phyloP scores from a whole-genome alignment of 176 grass and related monocot species.

The Ensete glaucum region DNA sequence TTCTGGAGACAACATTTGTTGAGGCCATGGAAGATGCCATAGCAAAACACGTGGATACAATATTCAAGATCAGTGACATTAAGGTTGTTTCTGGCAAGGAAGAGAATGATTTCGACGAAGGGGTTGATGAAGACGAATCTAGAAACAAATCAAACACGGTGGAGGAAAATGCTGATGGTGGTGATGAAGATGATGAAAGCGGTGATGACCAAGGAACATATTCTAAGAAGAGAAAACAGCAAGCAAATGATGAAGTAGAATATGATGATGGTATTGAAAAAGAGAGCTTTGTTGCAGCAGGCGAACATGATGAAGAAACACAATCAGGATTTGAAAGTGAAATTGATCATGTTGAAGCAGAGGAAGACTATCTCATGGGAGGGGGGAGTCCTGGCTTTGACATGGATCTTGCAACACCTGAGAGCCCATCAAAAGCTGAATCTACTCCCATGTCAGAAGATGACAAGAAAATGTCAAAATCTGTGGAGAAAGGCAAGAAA shows the following conservation, averaged over 20 bases:
- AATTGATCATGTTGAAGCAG: conserved; percentile 33
- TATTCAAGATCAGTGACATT: conserved; percentile 66
- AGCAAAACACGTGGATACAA: conserved; percentile 56
- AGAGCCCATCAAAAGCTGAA: conserved; percentile 27
- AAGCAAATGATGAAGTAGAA: conserved; percentile 72
- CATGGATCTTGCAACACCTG: conserved; percentile 15
- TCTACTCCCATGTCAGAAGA: conserved; percentile 10
- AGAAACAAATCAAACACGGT: conserved; percentile 21
- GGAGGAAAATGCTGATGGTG: conserved; percentile 22
- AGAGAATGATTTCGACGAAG: conserved; percentile 28
- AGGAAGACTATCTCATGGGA: conserved; percentile 34
- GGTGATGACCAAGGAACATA: conserved; percentile 60
- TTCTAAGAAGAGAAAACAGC: conserved; percentile 49
- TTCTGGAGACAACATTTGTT: conserved; percentile 54
- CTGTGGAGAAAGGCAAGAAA: conserved; percentile 14
- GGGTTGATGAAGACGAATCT: conserved; percentile 35
- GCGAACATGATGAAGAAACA: conserved; percentile 36
- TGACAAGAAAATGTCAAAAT: conserved; percentile 5
- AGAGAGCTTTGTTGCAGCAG: conserved; percentile 21
- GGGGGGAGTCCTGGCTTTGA: conserved; percentile 23
- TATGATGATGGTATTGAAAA: conserved; percentile 62
- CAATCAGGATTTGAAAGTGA: conserved; percentile 31
- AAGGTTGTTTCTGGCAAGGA: conserved; percentile 34
- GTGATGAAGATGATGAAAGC: conserved; percentile 40
- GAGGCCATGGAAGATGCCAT: conserved; percentile 77